Percentiles rank a stretch among this genome's conserved stretches.
These are phyloP conservation scores for Apophysomyces trapeziformis DNA, from an alignment of 371 early-diverging fungal genomes.

Conservation along the genomic window DNA sequence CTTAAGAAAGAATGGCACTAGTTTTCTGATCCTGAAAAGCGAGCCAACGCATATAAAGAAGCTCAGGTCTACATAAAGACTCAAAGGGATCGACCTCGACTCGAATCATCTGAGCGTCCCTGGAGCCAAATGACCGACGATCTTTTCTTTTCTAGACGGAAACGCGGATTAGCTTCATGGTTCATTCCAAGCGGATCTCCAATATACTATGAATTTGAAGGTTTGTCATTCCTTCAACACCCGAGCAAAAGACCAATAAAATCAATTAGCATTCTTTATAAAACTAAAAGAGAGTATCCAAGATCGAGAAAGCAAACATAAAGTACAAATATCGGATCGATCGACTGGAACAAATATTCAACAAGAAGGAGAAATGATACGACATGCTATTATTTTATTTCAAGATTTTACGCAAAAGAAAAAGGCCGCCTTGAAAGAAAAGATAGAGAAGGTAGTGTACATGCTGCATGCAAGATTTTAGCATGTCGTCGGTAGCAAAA, in stretches of 20 bases:
- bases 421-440: conserved; percentile 35
- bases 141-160: conserved; percentile 45
- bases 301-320: conserved; percentile 12
- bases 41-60: conserved; percentile 33
- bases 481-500: neutral
- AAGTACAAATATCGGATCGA: neutral
- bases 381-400: conserved; percentile 61
- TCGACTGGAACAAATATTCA: conserved; percentile 11
- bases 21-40: conserved; percentile 34
- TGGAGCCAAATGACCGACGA: conserved; percentile 52
- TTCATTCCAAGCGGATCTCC: conserved; percentile 46
- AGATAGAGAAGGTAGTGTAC: conserved; percentile 49
- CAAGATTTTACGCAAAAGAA: conserved; percentile 62
- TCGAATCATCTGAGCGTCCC: conserved; percentile 13
- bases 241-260: neutral
- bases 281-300: conserved; percentile 37
- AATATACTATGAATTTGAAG: conserved; percentile 55
- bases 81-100: neutral
- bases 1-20: conserved; percentile 9
- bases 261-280: conserved; percentile 34
- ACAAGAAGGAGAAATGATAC: conserved; percentile 49
- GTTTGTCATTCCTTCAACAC: neutral
- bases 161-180: conserved; percentile 46
- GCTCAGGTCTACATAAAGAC: conserved; percentile 42
- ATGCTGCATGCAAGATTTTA: neutral